Conservation (phyloP, 805 yeast genomes). For the Tetrapisispora taiwanensis region DNA sequence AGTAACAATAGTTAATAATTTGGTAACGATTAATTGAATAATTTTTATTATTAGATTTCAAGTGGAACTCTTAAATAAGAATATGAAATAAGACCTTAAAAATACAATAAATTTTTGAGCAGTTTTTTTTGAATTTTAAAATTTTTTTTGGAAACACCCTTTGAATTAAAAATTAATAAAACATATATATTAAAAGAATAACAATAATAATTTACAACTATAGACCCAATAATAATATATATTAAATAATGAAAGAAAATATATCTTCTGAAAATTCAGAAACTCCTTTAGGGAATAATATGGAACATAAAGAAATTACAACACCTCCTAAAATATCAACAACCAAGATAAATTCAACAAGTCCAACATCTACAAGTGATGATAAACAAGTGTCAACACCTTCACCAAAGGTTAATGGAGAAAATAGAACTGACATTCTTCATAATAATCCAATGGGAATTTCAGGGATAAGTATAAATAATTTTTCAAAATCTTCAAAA, state of each 20-base stretch:
- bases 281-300: not conserved
- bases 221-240: too few relatives aligned
- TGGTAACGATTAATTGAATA: too few relatives aligned
- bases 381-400: not conserved
- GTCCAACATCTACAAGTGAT: not conserved
- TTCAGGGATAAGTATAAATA: slow-evolving; percentile 10
- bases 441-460: not conserved
- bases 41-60: too few relatives aligned
- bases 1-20: not conserved
- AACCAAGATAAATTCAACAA: not conserved
- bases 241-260: not conserved
- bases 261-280: not conserved
- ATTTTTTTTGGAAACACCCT: too few relatives aligned
- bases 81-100: too few relatives aligned
- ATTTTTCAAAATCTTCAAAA: slow-evolving; percentile 20
- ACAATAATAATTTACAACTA: too few relatives aligned
- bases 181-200: too few relatives aligned
- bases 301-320: not conserved
- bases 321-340: not conserved
- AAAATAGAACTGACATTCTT: not conserved
- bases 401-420: not conserved
- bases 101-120: too few relatives aligned
- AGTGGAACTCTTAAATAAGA: too few relatives aligned
- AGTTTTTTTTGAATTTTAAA: too few relatives aligned
- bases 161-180: too few relatives aligned